Evolutionary conservation across 768 basidiomycete species (phyloP).

Genomic region (Tricholoma saponaceum): DNA sequence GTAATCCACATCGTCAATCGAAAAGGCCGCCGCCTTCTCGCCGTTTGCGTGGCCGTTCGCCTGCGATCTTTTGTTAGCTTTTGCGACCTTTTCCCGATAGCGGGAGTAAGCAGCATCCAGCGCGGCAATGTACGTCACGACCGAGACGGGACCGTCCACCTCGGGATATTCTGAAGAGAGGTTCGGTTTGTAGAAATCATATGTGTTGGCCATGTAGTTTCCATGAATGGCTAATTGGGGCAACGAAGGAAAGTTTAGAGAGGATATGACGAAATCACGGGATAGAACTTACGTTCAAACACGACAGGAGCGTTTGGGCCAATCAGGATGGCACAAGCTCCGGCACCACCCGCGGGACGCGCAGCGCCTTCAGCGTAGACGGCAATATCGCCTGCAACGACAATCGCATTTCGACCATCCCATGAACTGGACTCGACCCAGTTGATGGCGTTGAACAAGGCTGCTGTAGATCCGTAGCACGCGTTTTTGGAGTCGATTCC

Average conservation of each 20-base stretch:
- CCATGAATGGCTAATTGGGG: constrained; percentile 79
- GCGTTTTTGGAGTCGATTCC: constrained; percentile 99
- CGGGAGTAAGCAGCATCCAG: constrained; percentile 85
- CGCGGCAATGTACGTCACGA: constrained; percentile 91
- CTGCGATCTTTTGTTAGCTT: constrained; percentile 49
- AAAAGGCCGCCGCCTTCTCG: constrained; percentile 48
- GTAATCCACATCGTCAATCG: constrained; percentile 84
- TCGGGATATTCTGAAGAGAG: constrained; percentile 94
- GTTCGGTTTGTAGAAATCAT: constrained; percentile 99
- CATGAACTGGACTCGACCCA: constrained; percentile 96
- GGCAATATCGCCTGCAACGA: constrained; percentile 95
- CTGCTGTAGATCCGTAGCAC: constrained; percentile 98
- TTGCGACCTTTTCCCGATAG: constrained; percentile 79
- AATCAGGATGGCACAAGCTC: constrained; percentile 91
- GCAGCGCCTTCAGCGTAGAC: constrained; percentile 96
- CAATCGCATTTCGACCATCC: constrained; percentile 97
- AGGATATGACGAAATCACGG: constrained; percentile 3
- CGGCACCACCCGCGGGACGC: constrained; percentile 95
- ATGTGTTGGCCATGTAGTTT: constrained; percentile 95
- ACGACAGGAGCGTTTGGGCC: constrained; percentile 95
- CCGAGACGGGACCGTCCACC: constrained; percentile 95
- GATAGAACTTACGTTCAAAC: constrained; percentile 76
- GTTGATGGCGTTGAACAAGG: constrained; percentile 97
- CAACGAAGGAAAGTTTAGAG: constrained; percentile 9
- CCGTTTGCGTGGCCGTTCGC: constrained; percentile 31